Conservation (phyloP, 495 filamentous ascomycete genomes). For the Talaromyces thailandensis region DNA sequence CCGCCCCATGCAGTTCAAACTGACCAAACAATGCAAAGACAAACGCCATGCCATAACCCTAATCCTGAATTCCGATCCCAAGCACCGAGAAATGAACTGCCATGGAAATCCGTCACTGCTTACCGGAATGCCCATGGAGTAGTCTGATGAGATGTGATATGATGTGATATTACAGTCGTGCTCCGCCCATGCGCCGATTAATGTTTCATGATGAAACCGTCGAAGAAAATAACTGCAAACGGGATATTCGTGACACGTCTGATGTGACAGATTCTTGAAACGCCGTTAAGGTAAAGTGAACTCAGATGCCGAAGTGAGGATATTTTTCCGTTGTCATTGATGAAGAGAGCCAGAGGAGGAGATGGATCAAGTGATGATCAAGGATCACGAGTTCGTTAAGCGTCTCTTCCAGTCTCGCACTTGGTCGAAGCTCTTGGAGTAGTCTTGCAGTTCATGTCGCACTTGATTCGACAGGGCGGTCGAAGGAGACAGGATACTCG, state of each 20-base stretch:
- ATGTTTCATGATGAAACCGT: background rate
- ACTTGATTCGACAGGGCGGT: conserved; percentile 62
- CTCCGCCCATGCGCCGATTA: background rate
- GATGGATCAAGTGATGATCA: background rate
- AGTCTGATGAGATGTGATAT: background rate
- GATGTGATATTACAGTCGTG: background rate
- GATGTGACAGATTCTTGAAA: background rate
- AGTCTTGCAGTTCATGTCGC: conserved; percentile 71
- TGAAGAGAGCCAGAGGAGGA: background rate
- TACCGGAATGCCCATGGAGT: background rate
- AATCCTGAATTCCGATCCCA: background rate
- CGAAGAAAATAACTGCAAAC: background rate
- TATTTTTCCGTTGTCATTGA: background rate
- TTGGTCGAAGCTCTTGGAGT: conserved; percentile 82
- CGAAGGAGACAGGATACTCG: conserved; percentile 47
- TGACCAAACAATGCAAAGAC: background rate
- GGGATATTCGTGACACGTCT: background rate
- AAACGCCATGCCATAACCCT: background rate
- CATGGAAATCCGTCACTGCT: background rate
- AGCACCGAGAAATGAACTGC: background rate
- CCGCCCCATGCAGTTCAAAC: background rate
- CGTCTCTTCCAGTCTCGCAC: conserved; percentile 58
- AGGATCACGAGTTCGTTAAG: conserved; percentile 31
- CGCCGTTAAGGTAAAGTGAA: background rate
- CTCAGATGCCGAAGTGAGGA: background rate